A percentile compares a stretch with the other conserved stretches of the same genome.
Evolutionary conservation across 2,329 filamentous ascomycete species (phyloP).

Genomic region (Cytospora leucostoma): DNA sequence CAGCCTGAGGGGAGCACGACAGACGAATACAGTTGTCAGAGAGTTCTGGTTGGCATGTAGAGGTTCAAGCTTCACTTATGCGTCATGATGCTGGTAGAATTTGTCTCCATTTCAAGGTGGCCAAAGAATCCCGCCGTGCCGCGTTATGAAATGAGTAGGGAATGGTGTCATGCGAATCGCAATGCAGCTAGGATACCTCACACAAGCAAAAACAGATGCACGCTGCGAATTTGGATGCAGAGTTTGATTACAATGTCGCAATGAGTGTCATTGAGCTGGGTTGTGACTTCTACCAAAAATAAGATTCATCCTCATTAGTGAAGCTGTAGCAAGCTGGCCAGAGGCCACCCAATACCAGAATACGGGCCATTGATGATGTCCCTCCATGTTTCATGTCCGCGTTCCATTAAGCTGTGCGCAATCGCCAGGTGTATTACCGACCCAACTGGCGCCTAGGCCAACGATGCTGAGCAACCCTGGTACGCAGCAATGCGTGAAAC

Average conservation of each 20-base stretch:
- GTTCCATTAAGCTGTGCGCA: conserved; percentile 6
- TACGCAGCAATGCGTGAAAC: background rate
- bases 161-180: conserved; percentile 12
- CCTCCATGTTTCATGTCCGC: conserved; percentile 22
- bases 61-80: conserved; percentile 62
- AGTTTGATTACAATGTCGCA: background rate
- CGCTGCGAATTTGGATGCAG: background rate
- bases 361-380: conserved; percentile 9
- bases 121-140: no score
- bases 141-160: background rate
- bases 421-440: conserved; percentile 17
- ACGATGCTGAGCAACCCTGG: conserved; percentile 1
- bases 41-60: conserved; percentile 74
- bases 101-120: background rate
- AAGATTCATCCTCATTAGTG: background rate
- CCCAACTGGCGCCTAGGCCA: conserved; percentile 24
- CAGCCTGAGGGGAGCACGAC: conserved; percentile 63
- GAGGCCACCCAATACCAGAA: conserved; percentile 1
- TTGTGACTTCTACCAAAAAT: background rate
- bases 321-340: background rate
- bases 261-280: background rate
- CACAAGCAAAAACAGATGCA: background rate
- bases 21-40: conserved; percentile 67
- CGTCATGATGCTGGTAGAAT: conserved; percentile 45
- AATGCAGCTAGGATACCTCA: conserved; percentile 12